phyloP scores from a whole-genome alignment of 2,329 filamentous ascomycete genomes.

The Tolypocladium cylindrosporum region DNA sequence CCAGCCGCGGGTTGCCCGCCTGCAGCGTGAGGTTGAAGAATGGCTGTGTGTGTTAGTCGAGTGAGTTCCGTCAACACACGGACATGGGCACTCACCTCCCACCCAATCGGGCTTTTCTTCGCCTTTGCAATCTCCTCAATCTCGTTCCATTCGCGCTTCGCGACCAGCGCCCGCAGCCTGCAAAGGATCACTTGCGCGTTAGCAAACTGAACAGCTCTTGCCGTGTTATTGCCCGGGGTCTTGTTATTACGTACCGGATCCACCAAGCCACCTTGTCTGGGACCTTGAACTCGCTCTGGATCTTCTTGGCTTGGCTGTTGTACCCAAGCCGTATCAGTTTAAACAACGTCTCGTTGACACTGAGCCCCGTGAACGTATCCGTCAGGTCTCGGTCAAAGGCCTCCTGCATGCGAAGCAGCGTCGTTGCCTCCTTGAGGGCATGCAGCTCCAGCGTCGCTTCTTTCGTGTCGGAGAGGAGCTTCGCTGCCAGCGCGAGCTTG shows the following conservation, averaged over 20 bases:
- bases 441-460: constrained; percentile 66
- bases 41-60: constrained; percentile 41
- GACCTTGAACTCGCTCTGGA: constrained; percentile 88
- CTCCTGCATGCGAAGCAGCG: constrained; percentile 78
- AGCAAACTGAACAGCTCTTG: neutral
- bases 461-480: constrained; percentile 73
- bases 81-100: constrained; percentile 58
- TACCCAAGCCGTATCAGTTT: constrained; percentile 77
- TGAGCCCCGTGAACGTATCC: constrained; percentile 68
- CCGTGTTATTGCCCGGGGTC: neutral
- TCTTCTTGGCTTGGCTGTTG: constrained; percentile 73
- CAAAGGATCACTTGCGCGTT: neutral
- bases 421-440: constrained; percentile 68
- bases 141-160: constrained; percentile 84
- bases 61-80: neutral
- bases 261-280: constrained; percentile 87
- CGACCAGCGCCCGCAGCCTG: constrained; percentile 77
- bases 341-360: constrained; percentile 86
- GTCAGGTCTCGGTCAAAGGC: constrained; percentile 75
- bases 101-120: constrained; percentile 86
- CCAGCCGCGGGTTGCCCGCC: constrained; percentile 83
- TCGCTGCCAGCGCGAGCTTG: constrained; percentile 79
- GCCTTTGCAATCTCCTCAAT: constrained; percentile 74
- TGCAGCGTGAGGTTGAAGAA: constrained; percentile 86
- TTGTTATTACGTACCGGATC: constrained; percentile 44